Conservation (phyloP, 768 basidiomycete species). For the Pleurotus eryngii region DNA sequence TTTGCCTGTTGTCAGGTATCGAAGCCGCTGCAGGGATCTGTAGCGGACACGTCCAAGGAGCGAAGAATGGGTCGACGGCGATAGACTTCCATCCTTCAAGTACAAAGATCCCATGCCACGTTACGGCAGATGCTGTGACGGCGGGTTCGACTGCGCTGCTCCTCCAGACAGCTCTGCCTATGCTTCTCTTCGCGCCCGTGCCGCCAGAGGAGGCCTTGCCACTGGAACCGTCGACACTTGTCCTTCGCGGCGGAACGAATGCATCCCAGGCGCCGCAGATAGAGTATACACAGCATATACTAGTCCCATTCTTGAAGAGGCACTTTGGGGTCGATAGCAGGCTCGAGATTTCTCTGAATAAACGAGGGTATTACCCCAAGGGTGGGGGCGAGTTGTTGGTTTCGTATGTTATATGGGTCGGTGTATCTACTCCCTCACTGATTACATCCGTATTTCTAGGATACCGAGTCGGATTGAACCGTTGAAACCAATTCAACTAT, state of each 20-base stretch:
- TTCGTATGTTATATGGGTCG: not conserved
- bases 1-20: constrained; percentile 42
- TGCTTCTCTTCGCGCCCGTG: constrained; percentile 52
- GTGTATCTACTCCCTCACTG: not conserved
- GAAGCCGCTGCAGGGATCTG: constrained; percentile 63
- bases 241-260: constrained; percentile 70
- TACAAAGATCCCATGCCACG: constrained; percentile 38
- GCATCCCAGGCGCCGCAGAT: constrained; percentile 70
- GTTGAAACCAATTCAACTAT: constrained; percentile 24
- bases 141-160: constrained; percentile 65
- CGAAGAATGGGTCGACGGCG: constrained; percentile 45
- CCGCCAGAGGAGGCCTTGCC: too few relatives aligned
- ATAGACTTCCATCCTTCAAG: constrained; percentile 56
- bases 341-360: constrained; percentile 43
- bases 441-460: not conserved
- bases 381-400: constrained; percentile 65
- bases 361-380: constrained; percentile 69
- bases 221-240: constrained; percentile 40
- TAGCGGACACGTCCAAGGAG: constrained; percentile 51
- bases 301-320: constrained; percentile 63
- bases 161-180: constrained; percentile 68
- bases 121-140: constrained; percentile 46
- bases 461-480: constrained; percentile 4
- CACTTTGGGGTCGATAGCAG: constrained; percentile 47
- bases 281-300: constrained; percentile 63